A percentile compares a stretch with the other conserved stretches of the same genome.
Conservation (phyloP, 108 stramenopile genomes). For the Discostella stelligeroides region DNA sequence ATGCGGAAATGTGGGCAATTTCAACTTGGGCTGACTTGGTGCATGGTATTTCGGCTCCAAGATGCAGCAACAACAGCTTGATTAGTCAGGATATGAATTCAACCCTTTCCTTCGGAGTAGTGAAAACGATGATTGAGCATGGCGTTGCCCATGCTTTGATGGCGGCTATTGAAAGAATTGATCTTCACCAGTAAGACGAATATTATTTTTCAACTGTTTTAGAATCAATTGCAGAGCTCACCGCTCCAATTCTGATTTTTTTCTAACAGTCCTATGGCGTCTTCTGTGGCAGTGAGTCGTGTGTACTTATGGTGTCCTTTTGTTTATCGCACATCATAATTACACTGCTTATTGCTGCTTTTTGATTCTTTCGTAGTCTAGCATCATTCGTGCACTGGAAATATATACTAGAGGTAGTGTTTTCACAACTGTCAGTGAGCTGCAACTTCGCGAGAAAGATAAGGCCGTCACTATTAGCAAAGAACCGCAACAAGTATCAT, state of each 20-base stretch:
- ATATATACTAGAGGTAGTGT: conserved; percentile 78
- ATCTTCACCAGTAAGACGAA: conserved; percentile 60
- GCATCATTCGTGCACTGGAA: conserved; percentile 77
- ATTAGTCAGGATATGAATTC: conserved; percentile 58
- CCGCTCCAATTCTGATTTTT: background rate
- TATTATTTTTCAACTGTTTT: background rate
- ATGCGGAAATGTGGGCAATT: conserved; percentile 60
- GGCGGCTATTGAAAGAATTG: conserved; percentile 71
- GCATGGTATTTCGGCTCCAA: conserved; percentile 83
- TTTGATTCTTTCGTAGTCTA: background rate
- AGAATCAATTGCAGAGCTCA: no score
- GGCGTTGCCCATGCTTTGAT: conserved; percentile 84
- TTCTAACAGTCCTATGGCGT: conserved; percentile 48
- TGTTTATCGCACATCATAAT: background rate
- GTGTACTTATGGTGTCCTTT: background rate
- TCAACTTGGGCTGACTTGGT: conserved; percentile 55
- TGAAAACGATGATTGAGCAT: conserved; percentile 80
- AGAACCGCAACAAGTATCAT: conserved; percentile 33
- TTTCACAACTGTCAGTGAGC: conserved; percentile 53
- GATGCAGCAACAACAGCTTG: conserved; percentile 42
- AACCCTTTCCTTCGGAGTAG: conserved; percentile 79
- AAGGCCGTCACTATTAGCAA: conserved; percentile 11
- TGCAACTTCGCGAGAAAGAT: conserved; percentile 59
- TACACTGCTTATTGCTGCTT: background rate
- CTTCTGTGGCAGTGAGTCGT: conserved; percentile 43